A percentile compares a stretch with the other conserved stretches of the same genome.
These are phyloP conservation scores for Phytophthora fragariae DNA, from an alignment of 352 stramenopile species.

Conservation along the genomic window DNA sequence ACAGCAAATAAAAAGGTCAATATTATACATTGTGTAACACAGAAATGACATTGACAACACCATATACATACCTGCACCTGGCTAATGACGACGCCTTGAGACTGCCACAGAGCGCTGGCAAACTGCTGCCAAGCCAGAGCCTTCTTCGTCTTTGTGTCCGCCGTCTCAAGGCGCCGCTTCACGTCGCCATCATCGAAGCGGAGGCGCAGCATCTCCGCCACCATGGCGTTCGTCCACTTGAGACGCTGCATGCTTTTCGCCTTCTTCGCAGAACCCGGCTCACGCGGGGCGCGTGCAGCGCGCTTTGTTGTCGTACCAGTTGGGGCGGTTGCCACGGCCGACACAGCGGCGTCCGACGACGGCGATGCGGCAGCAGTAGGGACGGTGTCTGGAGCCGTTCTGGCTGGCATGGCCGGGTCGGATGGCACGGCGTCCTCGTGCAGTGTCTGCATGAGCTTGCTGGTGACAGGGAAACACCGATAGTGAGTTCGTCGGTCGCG, in stretches of 20 bases:
- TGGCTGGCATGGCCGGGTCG: background rate
- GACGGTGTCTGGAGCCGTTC: background rate
- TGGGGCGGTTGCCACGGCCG: background rate
- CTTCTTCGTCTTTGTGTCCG: slow-evolving; percentile 17
- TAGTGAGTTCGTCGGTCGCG: background rate
- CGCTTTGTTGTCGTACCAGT: background rate
- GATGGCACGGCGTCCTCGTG: background rate
- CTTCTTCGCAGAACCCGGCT: background rate
- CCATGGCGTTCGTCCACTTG: slow-evolving; percentile 15
- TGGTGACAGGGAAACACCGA: background rate
- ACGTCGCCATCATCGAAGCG: slow-evolving; percentile 4
- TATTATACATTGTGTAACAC: background rate
- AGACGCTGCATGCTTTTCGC: slow-evolving; percentile 17
- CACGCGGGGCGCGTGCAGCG: background rate
- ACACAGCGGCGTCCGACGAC: background rate
- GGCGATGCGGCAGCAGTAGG: background rate
- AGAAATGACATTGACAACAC: background rate
- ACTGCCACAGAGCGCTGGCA: slow-evolving; percentile 10
- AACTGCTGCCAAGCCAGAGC: slow-evolving; percentile 9
- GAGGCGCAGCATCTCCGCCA: slow-evolving; percentile 2
- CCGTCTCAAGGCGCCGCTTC: slow-evolving; percentile 7
- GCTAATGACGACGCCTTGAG: slow-evolving; percentile 3
- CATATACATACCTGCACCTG: slow-evolving; percentile 9
- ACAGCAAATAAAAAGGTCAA: background rate
- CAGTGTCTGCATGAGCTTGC: background rate